These are phyloP conservation scores for Bipolaris zeicola DNA, from an alignment of 2,329 filamentous ascomycete genomes.

Conservation along the genomic window DNA sequence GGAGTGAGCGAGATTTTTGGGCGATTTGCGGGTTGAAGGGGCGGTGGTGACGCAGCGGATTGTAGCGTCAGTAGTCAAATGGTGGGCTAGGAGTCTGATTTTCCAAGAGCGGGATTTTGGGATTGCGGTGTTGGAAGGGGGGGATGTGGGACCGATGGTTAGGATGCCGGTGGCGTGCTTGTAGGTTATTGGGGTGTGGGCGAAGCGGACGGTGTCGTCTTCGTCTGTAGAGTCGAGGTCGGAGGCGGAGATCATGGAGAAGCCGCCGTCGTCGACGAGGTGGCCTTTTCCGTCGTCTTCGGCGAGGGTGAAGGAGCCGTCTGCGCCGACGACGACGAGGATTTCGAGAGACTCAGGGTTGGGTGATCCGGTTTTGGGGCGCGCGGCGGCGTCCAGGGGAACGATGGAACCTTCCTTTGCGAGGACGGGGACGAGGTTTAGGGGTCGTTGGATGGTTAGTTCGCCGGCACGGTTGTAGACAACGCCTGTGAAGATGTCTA, in stretches of 20 bases:
- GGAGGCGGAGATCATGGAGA: conserved; percentile 52
- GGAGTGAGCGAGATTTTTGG: conserved; percentile 29
- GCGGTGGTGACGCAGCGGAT: conserved; percentile 36
- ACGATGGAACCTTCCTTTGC: conserved; percentile 63
- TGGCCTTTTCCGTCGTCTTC: conserved; percentile 54
- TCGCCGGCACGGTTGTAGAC: conserved; percentile 64
- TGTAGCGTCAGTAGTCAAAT: conserved; percentile 14
- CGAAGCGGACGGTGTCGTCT: conserved; percentile 38
- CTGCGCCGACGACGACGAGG: conserved; percentile 52
- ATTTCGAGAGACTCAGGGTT: conserved; percentile 58
- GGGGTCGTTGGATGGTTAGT: conserved; percentile 57
- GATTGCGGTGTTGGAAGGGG: conserved; percentile 32
- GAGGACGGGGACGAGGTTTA: conserved; percentile 60
- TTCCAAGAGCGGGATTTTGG: conserved; percentile 41
- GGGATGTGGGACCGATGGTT: conserved; percentile 42
- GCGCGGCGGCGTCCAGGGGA: conserved; percentile 56
- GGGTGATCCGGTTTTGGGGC: conserved; percentile 54
- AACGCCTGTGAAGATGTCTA: conserved; percentile 64
- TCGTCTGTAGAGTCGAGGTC: conserved; percentile 23
- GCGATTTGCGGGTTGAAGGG: conserved; percentile 29
- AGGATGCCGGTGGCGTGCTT: conserved; percentile 46
- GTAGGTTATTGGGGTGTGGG: conserved; percentile 45
- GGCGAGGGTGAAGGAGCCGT: conserved; percentile 57
- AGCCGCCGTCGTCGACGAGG: conserved; percentile 44
- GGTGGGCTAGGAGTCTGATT: conserved; percentile 41